Evolutionary conservation across 2,329 filamentous ascomycete species (phyloP).

Genomic region (Magnaporthiopsis incrustans): DNA sequence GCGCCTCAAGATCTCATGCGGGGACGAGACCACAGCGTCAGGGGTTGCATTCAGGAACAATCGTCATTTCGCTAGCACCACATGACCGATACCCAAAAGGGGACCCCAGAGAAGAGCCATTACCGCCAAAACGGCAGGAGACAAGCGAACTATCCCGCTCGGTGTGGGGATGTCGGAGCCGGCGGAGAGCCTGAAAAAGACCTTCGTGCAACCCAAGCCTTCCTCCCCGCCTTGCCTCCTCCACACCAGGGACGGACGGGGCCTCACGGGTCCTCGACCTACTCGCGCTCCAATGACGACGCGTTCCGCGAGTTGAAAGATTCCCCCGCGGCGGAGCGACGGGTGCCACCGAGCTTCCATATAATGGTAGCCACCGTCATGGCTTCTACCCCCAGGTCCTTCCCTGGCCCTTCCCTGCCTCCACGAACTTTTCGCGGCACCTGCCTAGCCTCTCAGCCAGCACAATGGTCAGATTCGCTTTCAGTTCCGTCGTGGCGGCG

Average conservation of each 20-base stretch:
- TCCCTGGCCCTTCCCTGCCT: background rate
- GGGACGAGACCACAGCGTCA: background rate
- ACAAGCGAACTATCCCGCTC: background rate
- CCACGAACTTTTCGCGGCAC: background rate
- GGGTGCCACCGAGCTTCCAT: background rate
- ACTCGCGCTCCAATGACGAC: background rate
- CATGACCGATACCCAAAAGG: background rate
- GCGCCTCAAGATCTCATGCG: background rate
- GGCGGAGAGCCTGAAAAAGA: background rate
- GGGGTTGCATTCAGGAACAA: background rate
- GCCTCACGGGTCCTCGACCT: background rate
- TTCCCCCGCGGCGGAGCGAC: background rate
- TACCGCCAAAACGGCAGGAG: background rate
- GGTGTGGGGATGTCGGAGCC: background rate
- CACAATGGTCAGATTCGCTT: conserved; percentile 3
- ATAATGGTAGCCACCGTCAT: background rate
- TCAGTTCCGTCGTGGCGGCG: background rate
- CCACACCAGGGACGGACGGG: too few relatives aligned
- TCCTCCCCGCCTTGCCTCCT: background rate
- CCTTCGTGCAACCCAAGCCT: background rate
- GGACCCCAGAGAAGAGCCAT: background rate
- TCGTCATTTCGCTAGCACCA: background rate
- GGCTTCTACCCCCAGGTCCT: too few relatives aligned
- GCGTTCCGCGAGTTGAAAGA: background rate
- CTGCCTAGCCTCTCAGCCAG: background rate